These are phyloP conservation scores for Mortierella sp. DNA, from an alignment of 371 early-diverging fungal genomes.

Conservation along the genomic window DNA sequence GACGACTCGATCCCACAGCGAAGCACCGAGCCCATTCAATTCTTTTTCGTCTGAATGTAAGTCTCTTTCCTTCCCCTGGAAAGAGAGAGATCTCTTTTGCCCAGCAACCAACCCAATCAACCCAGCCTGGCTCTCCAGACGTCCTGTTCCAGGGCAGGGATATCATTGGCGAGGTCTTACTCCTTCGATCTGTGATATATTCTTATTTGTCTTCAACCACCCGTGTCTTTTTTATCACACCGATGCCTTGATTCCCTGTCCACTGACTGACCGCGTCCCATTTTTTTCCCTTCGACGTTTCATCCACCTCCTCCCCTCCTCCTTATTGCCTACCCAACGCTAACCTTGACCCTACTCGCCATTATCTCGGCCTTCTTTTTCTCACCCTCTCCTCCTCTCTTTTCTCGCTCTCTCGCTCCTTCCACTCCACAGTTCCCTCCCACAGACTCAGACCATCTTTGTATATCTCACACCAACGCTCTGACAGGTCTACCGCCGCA, in stretches of 20 bases:
- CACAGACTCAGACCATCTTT: not conserved
- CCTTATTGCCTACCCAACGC: not conserved
- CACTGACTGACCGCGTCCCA: not conserved
- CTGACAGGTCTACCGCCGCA: not conserved
- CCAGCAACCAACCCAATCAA: not conserved
- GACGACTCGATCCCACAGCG: not conserved
- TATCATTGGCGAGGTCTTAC: constrained; percentile 9
- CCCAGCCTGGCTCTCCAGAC: not conserved
- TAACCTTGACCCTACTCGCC: not conserved
- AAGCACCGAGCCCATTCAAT: not conserved
- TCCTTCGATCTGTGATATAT: not conserved
- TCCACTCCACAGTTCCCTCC: constrained; percentile 5
- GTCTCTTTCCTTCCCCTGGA: not conserved
- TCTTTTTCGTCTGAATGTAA: not conserved
- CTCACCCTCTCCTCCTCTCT: not conserved
- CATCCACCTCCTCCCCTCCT: not conserved
- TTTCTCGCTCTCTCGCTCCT: not conserved
- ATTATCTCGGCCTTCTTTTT: constrained; percentile 8
- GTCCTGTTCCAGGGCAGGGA: constrained; percentile 4
- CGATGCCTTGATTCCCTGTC: not conserved
- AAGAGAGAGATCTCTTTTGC: too few species aligned
- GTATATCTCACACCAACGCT: not conserved
- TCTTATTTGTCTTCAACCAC: not conserved
- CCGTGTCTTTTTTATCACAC: not conserved
- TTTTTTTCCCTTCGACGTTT: not conserved